These are phyloP conservation scores for Malus sylvestris DNA, from an alignment of 306 rosid species.

Conservation along the genomic window DNA sequence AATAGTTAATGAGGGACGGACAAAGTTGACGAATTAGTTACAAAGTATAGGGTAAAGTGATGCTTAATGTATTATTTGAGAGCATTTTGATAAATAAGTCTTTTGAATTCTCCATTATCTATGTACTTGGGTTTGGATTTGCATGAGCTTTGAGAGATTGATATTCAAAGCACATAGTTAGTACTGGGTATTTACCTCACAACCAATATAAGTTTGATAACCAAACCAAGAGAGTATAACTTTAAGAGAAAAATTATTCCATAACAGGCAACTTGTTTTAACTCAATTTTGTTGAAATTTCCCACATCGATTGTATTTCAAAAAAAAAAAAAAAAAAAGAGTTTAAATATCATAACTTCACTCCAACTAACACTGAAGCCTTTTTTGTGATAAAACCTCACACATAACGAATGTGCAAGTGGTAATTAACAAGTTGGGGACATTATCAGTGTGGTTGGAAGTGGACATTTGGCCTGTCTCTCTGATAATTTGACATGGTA, in stretches of 20 bases:
- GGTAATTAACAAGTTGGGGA: no score
- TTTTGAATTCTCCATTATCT: background rate
- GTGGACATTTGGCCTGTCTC: no score
- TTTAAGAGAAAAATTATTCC: background rate
- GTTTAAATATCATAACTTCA: no score
- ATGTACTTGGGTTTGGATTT: background rate
- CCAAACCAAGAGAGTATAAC: background rate
- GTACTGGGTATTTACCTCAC: background rate
- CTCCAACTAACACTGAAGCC: no score
- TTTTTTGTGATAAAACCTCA: no score
- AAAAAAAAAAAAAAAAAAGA: no score
- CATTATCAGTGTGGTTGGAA: no score
- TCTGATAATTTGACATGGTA: no score
- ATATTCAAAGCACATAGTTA: background rate
- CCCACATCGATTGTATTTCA: no score
- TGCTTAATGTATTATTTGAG: background rate
- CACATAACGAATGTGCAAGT: no score
- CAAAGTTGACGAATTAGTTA: background rate
- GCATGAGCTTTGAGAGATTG: background rate
- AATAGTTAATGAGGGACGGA: background rate
- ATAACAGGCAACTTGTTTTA: background rate
- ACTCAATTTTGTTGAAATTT: background rate
- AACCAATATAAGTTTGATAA: background rate
- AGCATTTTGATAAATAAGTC: background rate
- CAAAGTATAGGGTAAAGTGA: background rate